Evolutionary conservation across 2,329 filamentous ascomycete genomes (phyloP).

Genomic region (Ophiostoma himal-ulmi): DNA sequence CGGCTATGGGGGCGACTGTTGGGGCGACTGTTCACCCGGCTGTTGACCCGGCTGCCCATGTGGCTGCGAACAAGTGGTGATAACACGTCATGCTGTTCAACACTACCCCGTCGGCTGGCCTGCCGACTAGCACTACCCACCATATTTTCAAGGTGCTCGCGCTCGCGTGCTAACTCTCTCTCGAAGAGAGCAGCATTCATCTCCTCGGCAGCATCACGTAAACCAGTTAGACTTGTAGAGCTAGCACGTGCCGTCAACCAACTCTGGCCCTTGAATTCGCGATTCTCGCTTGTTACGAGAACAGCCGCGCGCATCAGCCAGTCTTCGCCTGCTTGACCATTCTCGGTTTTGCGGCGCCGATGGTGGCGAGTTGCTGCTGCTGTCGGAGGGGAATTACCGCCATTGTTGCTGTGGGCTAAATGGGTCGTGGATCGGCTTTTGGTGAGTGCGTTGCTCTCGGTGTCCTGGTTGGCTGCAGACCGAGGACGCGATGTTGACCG

Average conservation of each 20-base stretch:
- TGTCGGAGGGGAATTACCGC: conserved; percentile 15
- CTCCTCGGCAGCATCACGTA: conserved; percentile 48
- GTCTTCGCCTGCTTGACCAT: conserved; percentile 38
- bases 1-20: conserved; percentile 47
- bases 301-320: conserved; percentile 61
- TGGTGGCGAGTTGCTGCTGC: conserved; percentile 13
- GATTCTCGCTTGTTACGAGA: conserved; percentile 54
- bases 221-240: conserved; percentile 54
- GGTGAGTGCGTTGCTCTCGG: conserved; percentile 33
- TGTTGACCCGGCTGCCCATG: conserved; percentile 38
- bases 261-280: conserved; percentile 62
- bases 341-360: conserved; percentile 27
- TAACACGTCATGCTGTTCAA: conserved; percentile 32
- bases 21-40: conserved; percentile 42
- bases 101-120: conserved; percentile 39
- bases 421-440: conserved; percentile 62
- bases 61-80: conserved; percentile 31
- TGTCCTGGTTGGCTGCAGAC: conserved; percentile 30
- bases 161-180: conserved; percentile 46
- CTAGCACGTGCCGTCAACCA: conserved; percentile 63
- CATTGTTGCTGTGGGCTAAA: conserved; percentile 34
- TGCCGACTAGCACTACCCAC: conserved; percentile 29
- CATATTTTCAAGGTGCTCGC: conserved; percentile 38
- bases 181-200: conserved; percentile 38
- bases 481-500: conserved; percentile 40